These are phyloP conservation scores for Plasmodium reichenowi DNA, from an alignment of 169 alveolate genomes.

Conservation along the genomic window DNA sequence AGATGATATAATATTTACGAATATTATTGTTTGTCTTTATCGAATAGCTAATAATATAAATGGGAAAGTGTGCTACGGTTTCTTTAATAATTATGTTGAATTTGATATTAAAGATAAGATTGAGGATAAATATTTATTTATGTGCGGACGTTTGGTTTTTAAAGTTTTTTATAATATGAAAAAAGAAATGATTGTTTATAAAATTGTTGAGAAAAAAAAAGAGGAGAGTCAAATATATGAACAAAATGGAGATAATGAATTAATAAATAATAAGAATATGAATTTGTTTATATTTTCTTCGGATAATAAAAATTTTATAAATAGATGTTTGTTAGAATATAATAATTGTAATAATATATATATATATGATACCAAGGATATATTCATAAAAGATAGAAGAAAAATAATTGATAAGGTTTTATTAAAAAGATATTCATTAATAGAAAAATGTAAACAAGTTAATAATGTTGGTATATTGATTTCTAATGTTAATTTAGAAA, in stretches of 20 bases:
- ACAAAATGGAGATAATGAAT: neutral
- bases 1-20: conserved; percentile 2
- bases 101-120: conserved; percentile 20
- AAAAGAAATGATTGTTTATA: conserved; percentile 13
- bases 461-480: conserved; percentile 79
- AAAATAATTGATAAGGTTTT: conserved; percentile 28
- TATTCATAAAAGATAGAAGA: conserved; percentile 2
- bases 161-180: conserved; percentile 21
- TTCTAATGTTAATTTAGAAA: conserved; percentile 65
- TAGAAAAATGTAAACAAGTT: conserved; percentile 78
- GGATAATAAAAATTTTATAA: conserved; percentile 12
- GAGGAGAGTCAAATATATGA: neutral
- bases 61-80: conserved; percentile 44
- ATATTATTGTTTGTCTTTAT: conserved; percentile 19
- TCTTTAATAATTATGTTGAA: conserved; percentile 6
- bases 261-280: neutral
- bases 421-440: conserved; percentile 74
- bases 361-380: neutral
- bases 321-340: conserved; percentile 37
- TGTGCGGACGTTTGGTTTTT: conserved; percentile 43
- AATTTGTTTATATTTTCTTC: conserved; percentile 27
- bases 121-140: conserved; percentile 18
- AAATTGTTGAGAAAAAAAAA: conserved; percentile 14
- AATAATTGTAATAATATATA: conserved; percentile 11
- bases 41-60: conserved; percentile 48